These are phyloP conservation scores for Ilex aquifolium DNA, from an alignment of 257 asterid species.

Conservation along the genomic window DNA sequence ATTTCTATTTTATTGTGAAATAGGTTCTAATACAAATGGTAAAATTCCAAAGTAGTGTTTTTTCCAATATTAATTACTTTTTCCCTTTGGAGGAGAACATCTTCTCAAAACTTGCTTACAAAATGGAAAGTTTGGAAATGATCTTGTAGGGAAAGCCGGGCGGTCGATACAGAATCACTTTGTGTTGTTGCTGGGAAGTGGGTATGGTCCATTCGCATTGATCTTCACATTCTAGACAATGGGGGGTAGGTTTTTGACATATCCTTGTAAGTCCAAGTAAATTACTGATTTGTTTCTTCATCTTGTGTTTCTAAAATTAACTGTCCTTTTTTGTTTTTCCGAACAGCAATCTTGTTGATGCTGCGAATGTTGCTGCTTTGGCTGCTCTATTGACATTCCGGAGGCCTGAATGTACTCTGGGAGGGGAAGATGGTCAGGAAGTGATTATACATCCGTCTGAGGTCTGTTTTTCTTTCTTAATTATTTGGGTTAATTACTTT, in stretches of 20 bases:
- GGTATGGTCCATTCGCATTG: conserved; percentile 93
- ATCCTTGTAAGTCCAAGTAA: conserved; percentile 1
- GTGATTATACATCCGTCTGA: conserved; percentile 75
- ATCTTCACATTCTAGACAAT: conserved; percentile 89
- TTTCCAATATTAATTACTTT: too few species aligned
- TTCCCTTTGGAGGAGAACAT: too few species aligned
- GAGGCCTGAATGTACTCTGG: conserved; percentile 86
- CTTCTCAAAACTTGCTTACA: too few species aligned
- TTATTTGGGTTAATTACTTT: too few species aligned
- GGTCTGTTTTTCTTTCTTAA: conserved; percentile 35
- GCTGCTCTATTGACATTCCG: conserved; percentile 89
- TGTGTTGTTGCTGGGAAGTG: conserved; percentile 91
- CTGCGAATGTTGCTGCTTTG: conserved; percentile 92
- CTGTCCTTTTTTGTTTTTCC: conserved; percentile 3
- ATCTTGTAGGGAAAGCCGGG: conserved; percentile 88
- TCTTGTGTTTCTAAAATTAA: neutral
- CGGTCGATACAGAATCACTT: conserved; percentile 91
- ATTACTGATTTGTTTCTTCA: conserved; percentile 6
- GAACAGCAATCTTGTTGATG: conserved; percentile 88
- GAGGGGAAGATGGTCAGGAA: conserved; percentile 82
- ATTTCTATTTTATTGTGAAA: too few species aligned
- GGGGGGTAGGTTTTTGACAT: conserved; percentile 60
- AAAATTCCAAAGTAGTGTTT: too few species aligned
- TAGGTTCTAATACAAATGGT: too few species aligned
- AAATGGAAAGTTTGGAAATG: neutral